Conservation (phyloP, 176 grass and related monocot genomes). For the Bromus sterilis region DNA sequence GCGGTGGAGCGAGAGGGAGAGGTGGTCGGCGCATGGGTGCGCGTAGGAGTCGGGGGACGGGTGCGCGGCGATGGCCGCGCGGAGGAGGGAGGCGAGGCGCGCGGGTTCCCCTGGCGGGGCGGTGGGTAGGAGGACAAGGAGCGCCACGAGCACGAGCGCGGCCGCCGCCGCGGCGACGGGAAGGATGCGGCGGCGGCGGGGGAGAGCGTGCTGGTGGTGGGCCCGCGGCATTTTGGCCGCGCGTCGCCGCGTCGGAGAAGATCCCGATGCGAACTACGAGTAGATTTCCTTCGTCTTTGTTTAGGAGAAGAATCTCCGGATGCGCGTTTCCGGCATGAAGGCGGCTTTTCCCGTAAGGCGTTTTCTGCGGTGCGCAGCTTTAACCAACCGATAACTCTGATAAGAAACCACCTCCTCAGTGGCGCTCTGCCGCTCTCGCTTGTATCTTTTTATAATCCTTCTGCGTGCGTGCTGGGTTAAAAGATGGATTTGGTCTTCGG, state of each 20-base stretch:
- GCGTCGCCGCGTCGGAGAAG: conserved; percentile 16
- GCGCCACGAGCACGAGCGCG: conserved; percentile 27
- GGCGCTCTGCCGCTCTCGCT: background rate
- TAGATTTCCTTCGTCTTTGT: background rate
- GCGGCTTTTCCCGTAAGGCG: rapidly evolving
- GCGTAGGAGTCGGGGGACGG: conserved; percentile 27
- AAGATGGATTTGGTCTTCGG: conserved; percentile 35
- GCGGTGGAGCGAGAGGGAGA: conserved; percentile 38
- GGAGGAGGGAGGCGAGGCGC: conserved; percentile 15
- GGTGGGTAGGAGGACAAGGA: conserved; percentile 14
- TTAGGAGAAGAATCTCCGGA: too few relatives aligned
- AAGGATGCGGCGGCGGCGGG: conserved; percentile 28
- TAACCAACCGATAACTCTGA: conserved; percentile 13
- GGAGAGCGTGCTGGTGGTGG: background rate
- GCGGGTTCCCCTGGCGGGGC: background rate
- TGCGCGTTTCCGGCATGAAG: too few relatives aligned
- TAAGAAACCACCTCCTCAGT: background rate
- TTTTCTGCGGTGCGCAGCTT: background rate
- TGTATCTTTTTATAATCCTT: background rate
- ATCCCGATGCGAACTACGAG: background rate
- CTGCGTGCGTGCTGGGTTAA: background rate
- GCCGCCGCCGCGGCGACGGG: conserved; percentile 24
- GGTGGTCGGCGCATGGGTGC: conserved; percentile 27
- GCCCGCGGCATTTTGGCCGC: conserved; percentile 25
- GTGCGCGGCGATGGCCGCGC: conserved; percentile 26